Evolutionary conservation across 768 basidiomycete genomes (phyloP), one percentile per base, ranked within the genome.

Genomic region (Sporobolomyces roseus): DNA sequence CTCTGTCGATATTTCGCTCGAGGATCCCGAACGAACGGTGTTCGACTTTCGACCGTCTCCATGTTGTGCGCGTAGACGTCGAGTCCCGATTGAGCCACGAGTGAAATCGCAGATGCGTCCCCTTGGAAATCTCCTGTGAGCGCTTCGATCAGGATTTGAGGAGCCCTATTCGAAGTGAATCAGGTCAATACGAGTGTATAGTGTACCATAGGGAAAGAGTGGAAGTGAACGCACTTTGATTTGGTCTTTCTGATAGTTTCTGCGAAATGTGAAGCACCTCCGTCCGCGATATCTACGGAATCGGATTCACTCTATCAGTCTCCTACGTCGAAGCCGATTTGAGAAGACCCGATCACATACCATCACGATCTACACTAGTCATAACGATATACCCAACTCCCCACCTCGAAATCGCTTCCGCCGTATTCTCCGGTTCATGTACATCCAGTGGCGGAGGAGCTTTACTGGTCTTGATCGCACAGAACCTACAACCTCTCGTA

Each of bases 41-140:
- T 97, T 59, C 96, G 81, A 51, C 85, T 86, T 79, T 97, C 94
- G n/a, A 88, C 86, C 0, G 96, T 98, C 80, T 99, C 96, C 53
- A 98, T 81, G 78, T 99, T 98, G 80, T 99, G 96, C 1, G 96
- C 96, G 76, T 93, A 99, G 17, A 99, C 96, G 77, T 98, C 96
- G 23, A 99, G 82, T 4, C 96, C 96, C 0, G 93, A 96, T 67
- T 85, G 85, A 3, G 96, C 96, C 30, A 99, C 91, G 14, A 86
- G 73, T 1, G 87, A 84, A 32, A 96, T 89, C 58, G 87, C 85
- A 14, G 86, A 83, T 53, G 89, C 77, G 50, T 84, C 84, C 23
- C 91, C 93, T 23, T 85, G 85, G 79, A 98, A 98, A 79, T 99
- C 96, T 19, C 91, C 91, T 1, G 94, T 96, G 50, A 99, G 82